Percentiles rank a stretch among this genome's conserved stretches.
phyloP scores from a whole-genome alignment of 23 red algal species.

The Gracilaria caudata region DNA sequence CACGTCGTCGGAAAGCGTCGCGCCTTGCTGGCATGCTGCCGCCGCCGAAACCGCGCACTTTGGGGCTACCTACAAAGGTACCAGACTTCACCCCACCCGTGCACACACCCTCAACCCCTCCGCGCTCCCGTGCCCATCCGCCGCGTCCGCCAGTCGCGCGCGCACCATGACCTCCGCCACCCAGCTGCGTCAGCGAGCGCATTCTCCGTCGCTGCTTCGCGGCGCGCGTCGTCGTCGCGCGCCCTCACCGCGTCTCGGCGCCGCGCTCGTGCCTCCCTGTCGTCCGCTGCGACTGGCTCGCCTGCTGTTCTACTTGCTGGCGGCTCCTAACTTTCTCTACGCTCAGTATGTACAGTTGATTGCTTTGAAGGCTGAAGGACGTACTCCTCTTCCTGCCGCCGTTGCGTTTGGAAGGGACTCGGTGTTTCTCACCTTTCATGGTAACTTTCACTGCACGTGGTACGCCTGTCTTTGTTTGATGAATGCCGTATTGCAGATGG shows the following conservation, averaged over 20 bases:
- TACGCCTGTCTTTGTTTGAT: slow-evolving; percentile 66
- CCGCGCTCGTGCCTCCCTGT: not conserved
- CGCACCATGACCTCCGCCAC: not conserved
- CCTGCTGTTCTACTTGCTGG: slow-evolving; percentile 52
- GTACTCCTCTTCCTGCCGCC: slow-evolving; percentile 59
- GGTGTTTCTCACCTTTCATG: slow-evolving; percentile 70
- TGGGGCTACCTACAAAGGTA: slow-evolving; percentile 15
- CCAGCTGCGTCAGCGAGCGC: not conserved
- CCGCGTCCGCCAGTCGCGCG: not conserved
- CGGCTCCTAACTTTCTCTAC: slow-evolving; percentile 66
- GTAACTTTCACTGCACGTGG: slow-evolving; percentile 62
- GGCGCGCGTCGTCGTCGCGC: slow-evolving; percentile 1
- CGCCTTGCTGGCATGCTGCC: slow-evolving; percentile 3
- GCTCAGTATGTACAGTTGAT: slow-evolving; percentile 63
- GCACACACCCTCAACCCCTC: not conserved
- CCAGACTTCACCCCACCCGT: not conserved
- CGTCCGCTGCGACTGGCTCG: slow-evolving; percentile 46
- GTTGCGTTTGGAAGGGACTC: slow-evolving; percentile 48
- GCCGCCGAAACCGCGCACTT: slow-evolving; percentile 11
- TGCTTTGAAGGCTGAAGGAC: slow-evolving; percentile 50
- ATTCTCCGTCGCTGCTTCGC: not conserved
- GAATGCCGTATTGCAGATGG: slow-evolving; percentile 43
- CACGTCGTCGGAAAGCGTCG: not conserved
- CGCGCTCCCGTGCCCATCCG: not conserved
- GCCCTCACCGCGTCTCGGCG: slow-evolving; percentile 16